Evolutionary conservation across 192 early-diverging fungal species (phyloP), one percentile per base, ranked within the genome.

Genomic region (Tieghemiomyces parasiticus): DNA sequence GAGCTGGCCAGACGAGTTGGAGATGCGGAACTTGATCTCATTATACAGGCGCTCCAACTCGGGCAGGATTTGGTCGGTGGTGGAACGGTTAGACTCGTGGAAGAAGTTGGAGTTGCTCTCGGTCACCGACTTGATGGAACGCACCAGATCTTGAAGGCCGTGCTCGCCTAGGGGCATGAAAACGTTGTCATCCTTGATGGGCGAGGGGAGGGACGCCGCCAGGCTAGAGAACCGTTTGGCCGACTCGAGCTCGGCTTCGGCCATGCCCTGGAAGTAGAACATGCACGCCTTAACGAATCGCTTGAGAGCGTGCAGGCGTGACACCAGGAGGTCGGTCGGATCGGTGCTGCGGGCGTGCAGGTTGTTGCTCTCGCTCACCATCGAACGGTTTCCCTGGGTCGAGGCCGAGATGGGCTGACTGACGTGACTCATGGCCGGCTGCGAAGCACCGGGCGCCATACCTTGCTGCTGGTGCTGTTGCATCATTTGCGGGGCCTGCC

Each of bases 101-200:
- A 35, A 34, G 35, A 58, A 58, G 35, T 58, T 58, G 55, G 55
- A 58, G 34, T 14, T 58, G 55, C 55, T 58, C n/a, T 58, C 55
- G 1, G 55, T 58, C 55, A 58, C 55, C 13, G 55, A 25, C 55
- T 58, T 58, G 55, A 58, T 38, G 20, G 55, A 58, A 20, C 35
- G 55, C 22, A 58, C 33, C 34, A 58, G 26, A 35, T 58, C 55
- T 30, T 58, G 55, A 12, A 58, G 30, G 26, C 55, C 55, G 33
- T 35, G 32, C 24, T 58, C 34, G 13, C 55, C 55, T 34, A 58
- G 24, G 2, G 34, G 32, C 55, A 58, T 35, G 32, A 58, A 58
- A 12, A 58, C 55, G 20, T 38, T 19, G 55, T 58, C 55, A n/a
- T 58, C 55, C 10, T 30, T 25, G 55, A 58, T 58, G n/a, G 55